Conservation (phyloP, 1,139 yeast genomes). For the Nakaseomyces kungkrabaensis region DNA sequence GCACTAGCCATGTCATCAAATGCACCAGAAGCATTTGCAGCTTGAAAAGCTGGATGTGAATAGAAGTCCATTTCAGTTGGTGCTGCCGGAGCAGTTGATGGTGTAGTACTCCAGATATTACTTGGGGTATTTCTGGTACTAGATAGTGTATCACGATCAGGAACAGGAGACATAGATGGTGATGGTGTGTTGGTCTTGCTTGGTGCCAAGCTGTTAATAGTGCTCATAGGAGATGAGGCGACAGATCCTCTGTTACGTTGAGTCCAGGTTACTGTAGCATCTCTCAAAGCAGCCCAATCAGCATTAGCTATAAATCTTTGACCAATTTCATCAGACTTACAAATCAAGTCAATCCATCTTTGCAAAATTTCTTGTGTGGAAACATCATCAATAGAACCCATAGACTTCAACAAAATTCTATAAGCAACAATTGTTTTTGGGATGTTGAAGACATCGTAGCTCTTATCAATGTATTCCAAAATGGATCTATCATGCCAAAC, state of each 20-base stretch:
- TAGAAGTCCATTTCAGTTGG: conserved; percentile 21
- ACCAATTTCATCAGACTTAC: conserved; percentile 43
- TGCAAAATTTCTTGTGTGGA: conserved; percentile 45
- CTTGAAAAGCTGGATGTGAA: conserved; percentile 30
- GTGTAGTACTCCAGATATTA: conserved; percentile 3
- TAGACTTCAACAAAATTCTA: conserved; percentile 67
- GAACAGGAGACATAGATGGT: conserved; percentile 8
- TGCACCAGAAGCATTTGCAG: conserved; percentile 32
- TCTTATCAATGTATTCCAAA: conserved; percentile 52
- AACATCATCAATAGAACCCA: conserved; percentile 51
- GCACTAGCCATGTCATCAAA: conserved; percentile 25
- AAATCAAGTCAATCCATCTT: conserved; percentile 53
- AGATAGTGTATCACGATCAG: conserved; percentile 4
- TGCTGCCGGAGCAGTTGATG: conserved; percentile 6
- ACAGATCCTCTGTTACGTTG: conserved; percentile 16
- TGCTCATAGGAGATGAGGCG: conserved; percentile 8
- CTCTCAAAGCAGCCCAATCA: conserved; percentile 81
- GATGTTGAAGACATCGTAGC: conserved; percentile 51
- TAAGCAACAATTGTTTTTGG: conserved; percentile 60
- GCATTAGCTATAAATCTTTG: conserved; percentile 64
- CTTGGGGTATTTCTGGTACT: conserved; percentile 5
- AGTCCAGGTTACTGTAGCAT: conserved; percentile 51
- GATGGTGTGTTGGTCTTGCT: conserved; percentile 8
- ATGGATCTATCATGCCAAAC: conserved; percentile 61
- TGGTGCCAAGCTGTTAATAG: conserved; percentile 9